Evolutionary conservation across 2,329 filamentous ascomycete genomes (phyloP).

Genomic region (Diaporthe nobilis): DNA sequence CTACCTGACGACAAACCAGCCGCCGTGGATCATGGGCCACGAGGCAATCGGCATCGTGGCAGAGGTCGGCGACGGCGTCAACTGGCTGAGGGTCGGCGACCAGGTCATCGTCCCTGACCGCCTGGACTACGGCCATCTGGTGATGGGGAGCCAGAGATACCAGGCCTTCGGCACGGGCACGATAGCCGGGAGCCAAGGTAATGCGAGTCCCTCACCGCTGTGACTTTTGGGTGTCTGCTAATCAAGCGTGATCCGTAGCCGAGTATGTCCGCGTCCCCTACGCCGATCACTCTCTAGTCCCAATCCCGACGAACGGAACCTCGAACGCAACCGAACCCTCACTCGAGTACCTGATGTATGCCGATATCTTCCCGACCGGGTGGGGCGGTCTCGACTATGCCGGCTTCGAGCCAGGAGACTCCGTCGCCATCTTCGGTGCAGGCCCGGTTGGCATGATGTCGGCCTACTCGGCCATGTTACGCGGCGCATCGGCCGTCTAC

Average conservation of each 20-base stretch:
- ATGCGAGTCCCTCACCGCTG: background rate
- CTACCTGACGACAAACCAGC: constrained; percentile 38
- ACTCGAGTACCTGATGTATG: constrained; percentile 47
- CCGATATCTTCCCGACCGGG: constrained; percentile 56
- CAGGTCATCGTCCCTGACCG: constrained; percentile 54
- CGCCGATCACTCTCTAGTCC: constrained; percentile 34
- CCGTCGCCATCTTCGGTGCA: constrained; percentile 47
- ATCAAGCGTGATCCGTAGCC: background rate
- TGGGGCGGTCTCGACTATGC: constrained; percentile 55
- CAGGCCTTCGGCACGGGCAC: background rate
- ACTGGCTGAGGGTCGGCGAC: constrained; percentile 54
- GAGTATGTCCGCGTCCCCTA: constrained; percentile 20
- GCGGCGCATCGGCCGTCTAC: constrained; percentile 46
- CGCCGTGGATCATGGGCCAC: constrained; percentile 52
- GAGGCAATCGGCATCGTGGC: constrained; percentile 58
- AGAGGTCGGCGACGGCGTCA: constrained; percentile 53
- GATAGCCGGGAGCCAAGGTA: background rate
- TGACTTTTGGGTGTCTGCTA: background rate
- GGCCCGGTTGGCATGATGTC: constrained; percentile 47
- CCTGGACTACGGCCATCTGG: constrained; percentile 6
- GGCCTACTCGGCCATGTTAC: constrained; percentile 46
- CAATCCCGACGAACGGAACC: constrained; percentile 41
- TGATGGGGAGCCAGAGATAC: background rate
- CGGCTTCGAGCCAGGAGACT: constrained; percentile 54
- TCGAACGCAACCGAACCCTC: constrained; percentile 27